Conservation (phyloP, 2,329 filamentous ascomycete species). For the Drechslerella dactyloides region DNA sequence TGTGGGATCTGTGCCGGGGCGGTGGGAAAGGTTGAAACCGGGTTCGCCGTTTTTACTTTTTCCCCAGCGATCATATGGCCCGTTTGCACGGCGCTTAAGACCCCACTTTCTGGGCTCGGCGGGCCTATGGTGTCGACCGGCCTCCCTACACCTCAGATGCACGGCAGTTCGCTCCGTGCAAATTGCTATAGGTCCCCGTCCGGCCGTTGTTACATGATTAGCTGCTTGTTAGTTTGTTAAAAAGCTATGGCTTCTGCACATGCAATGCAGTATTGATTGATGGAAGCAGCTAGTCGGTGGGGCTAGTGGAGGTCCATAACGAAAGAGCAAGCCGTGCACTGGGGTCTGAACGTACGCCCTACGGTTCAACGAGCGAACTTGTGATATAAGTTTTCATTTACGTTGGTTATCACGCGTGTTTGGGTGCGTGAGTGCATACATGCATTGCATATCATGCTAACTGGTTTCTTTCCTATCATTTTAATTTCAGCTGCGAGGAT, state of each 20-base stretch:
- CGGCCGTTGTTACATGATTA: neutral
- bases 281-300: too few species aligned
- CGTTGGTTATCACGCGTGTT: too few species aligned
- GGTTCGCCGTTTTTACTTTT: slow-evolving; percentile 9
- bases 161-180: slow-evolving; percentile 1
- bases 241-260: neutral
- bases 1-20: slow-evolving; percentile 5
- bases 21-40: slow-evolving; percentile 6
- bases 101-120: slow-evolving; percentile 32
- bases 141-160: neutral
- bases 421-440: too few species aligned
- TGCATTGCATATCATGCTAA: too few species aligned
- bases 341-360: too few species aligned
- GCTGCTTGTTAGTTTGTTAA: neutral
- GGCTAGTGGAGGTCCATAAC: too few species aligned
- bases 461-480: neutral
- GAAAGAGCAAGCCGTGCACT: too few species aligned
- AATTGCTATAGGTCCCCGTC: neutral
- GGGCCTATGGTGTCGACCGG: neutral
- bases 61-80: slow-evolving; percentile 31
- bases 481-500: slow-evolving; percentile 67
- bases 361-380: too few species aligned
- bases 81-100: slow-evolving; percentile 36
- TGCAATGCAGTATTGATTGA: neutral
- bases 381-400: neutral